Evolutionary conservation across 1,284 basidiomycete genomes (phyloP).

Genomic region (Naganishia cerealis): DNA sequence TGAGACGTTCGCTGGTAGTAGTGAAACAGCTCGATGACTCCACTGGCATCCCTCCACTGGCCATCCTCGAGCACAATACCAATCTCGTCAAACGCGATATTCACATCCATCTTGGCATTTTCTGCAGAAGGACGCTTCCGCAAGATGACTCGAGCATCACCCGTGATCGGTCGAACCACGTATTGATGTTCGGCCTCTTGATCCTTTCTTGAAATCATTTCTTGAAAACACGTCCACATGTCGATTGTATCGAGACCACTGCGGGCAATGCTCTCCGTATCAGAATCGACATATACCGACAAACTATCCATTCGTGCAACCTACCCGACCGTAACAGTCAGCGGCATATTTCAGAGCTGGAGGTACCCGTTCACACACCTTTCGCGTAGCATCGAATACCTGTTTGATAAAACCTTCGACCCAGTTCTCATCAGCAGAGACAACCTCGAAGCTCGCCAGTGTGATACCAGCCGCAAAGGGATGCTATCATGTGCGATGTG

Average conservation of each 20-base stretch:
- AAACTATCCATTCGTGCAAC: constrained; percentile 84
- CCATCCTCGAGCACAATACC: constrained; percentile 88
- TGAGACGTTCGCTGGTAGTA: constrained; percentile 81
- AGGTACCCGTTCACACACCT: constrained; percentile 58
- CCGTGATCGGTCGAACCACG: constrained; percentile 92
- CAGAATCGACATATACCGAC: constrained; percentile 94
- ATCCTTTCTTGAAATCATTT: constrained; percentile 70
- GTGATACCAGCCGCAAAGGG: constrained; percentile 93
- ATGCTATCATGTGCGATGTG: constrained; percentile 60
- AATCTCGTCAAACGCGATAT: constrained; percentile 90
- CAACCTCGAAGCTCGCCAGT: constrained; percentile 84
- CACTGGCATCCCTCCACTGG: constrained; percentile 93
- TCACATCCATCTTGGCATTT: constrained; percentile 82
- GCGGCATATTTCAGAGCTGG: neutral
- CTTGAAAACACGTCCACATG: constrained; percentile 74
- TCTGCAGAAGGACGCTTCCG: constrained; percentile 73
- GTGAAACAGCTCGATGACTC: constrained; percentile 94
- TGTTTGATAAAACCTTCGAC: constrained; percentile 92
- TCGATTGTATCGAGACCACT: constrained; percentile 61
- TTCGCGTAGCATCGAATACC: constrained; percentile 83
- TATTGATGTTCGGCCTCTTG: constrained; percentile 77
- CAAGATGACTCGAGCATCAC: constrained; percentile 84
- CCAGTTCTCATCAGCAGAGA: constrained; percentile 92
- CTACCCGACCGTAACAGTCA: constrained; percentile 51
- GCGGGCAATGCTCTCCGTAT: constrained; percentile 72